Conservation (phyloP, 2,329 filamentous ascomycete genomes). For the Tolypocladium capitatum region DNA sequence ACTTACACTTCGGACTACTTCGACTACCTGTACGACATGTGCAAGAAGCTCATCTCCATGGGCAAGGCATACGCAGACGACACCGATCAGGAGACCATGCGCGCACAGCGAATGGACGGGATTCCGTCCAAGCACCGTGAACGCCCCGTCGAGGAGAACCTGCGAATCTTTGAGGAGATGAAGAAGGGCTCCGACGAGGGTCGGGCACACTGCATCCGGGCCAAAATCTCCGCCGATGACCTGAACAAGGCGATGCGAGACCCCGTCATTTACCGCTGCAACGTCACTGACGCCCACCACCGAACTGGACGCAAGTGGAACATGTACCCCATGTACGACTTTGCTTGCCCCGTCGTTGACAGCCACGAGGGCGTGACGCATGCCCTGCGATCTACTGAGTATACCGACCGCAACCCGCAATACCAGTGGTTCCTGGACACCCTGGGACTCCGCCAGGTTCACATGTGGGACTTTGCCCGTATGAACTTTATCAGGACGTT, state of each 20-base stretch:
- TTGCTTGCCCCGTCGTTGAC: slow-evolving; percentile 73
- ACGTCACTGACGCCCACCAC: slow-evolving; percentile 54
- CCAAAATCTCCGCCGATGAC: slow-evolving; percentile 83
- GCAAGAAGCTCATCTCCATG: slow-evolving; percentile 69
- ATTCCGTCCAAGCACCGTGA: slow-evolving; percentile 73
- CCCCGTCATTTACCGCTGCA: slow-evolving; percentile 94
- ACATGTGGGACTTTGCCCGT: slow-evolving; percentile 76
- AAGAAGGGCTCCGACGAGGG: slow-evolving; percentile 72
- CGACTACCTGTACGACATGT: slow-evolving; percentile 76
- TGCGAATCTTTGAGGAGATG: slow-evolving; percentile 87
- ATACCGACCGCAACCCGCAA: slow-evolving; percentile 74
- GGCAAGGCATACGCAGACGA: slow-evolving; percentile 92
- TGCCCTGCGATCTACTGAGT: slow-evolving; percentile 72
- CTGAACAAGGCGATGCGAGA: slow-evolving; percentile 94
- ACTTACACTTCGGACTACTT: slow-evolving; percentile 96
- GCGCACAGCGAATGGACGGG: slow-evolving; percentile 69
- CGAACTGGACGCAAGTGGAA: slow-evolving; percentile 71
- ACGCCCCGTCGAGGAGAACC: slow-evolving; percentile 65
- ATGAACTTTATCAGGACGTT: slow-evolving; percentile 78
- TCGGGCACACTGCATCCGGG: slow-evolving; percentile 77
- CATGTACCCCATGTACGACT: slow-evolving; percentile 79
- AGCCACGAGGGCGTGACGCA: slow-evolving; percentile 72
- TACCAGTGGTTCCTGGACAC: slow-evolving; percentile 77
- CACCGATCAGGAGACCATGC: slow-evolving; percentile 81
- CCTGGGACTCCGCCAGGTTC: slow-evolving; percentile 59